These are phyloP conservation scores for Penicillium psychrofluorescens DNA, from an alignment of 495 filamentous ascomycete genomes.

Conservation along the genomic window DNA sequence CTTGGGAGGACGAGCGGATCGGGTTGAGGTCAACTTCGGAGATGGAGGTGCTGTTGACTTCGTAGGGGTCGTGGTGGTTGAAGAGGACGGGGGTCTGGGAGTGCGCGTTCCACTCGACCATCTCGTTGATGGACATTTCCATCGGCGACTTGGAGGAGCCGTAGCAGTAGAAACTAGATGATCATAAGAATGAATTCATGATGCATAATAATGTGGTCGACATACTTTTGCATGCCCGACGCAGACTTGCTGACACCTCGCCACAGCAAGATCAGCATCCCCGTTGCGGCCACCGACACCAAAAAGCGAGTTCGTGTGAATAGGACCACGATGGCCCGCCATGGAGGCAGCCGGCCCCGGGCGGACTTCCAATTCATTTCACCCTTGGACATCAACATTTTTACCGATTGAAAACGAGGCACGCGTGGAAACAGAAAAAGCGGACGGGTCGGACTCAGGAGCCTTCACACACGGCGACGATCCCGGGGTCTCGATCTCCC, in stretches of 20 bases:
- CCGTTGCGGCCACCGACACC: conserved; percentile 62
- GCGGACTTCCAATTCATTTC: conserved; percentile 92
- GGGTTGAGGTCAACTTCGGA: conserved; percentile 73
- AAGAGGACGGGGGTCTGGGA: conserved; percentile 87
- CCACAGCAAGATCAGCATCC: conserved; percentile 81
- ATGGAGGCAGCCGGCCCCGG: conserved; percentile 71
- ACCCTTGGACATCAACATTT: conserved; percentile 78
- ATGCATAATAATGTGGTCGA: not conserved
- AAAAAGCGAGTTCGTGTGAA: conserved; percentile 75
- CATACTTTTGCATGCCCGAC: conserved; percentile 86
- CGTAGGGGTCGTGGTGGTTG: conserved; percentile 85
- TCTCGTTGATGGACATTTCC: conserved; percentile 87
- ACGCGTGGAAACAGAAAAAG: not conserved
- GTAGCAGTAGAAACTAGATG: conserved; percentile 87
- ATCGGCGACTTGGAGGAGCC: conserved; percentile 88
- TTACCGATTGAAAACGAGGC: not conserved
- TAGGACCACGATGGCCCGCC: conserved; percentile 69
- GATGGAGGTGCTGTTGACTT: conserved; percentile 77
- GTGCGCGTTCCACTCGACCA: conserved; percentile 81
- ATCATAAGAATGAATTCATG: conserved; percentile 11
- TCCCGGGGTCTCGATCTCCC: conserved; percentile 13
- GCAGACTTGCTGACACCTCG: conserved; percentile 75
- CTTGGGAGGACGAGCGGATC: conserved; percentile 73
- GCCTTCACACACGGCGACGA: conserved; percentile 10
- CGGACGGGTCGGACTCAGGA: too few species aligned